Conservation (phyloP, 2,329 filamentous ascomycete genomes). For the Phialophora verrucosa region DNA sequence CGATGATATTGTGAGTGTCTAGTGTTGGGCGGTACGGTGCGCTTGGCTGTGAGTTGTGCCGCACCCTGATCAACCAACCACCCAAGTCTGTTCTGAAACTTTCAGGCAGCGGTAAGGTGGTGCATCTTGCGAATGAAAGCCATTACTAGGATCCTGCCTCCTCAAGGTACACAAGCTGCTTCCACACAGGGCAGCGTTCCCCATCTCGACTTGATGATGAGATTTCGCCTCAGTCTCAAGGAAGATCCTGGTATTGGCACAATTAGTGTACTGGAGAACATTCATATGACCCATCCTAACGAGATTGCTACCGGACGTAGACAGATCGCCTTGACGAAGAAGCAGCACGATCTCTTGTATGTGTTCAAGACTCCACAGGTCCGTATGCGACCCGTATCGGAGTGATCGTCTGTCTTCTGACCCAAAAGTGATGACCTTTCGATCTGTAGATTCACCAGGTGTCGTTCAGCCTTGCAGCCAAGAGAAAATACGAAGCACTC, state of each 20-base stretch:
- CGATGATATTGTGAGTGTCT: not conserved
- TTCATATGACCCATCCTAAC: too few species aligned
- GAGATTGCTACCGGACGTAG: too few species aligned
- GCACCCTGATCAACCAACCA: conserved; percentile 1
- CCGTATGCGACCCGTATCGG: not conserved
- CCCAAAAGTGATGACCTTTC: not conserved
- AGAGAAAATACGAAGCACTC: not conserved
- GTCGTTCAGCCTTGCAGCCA: not conserved
- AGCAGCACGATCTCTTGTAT: too few species aligned
- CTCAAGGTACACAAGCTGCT: not conserved
- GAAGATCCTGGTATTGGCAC: too few species aligned
- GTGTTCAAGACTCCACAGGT: too few species aligned
- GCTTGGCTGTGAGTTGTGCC: not conserved
- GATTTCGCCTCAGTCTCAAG: not conserved
- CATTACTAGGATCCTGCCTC: not conserved
- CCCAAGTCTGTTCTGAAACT: not conserved
- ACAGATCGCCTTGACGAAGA: not conserved
- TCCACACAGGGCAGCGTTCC: not conserved
- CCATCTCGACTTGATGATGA: not conserved
- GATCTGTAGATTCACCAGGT: not conserved
- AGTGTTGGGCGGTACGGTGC: not conserved
- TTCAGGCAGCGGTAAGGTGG: not conserved
- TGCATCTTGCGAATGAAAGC: not conserved
- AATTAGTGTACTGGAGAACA: too few species aligned
- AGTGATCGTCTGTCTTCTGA: not conserved